These are phyloP conservation scores for Solanum sitiens DNA, from an alignment of 257 asterid species.

Conservation along the genomic window DNA sequence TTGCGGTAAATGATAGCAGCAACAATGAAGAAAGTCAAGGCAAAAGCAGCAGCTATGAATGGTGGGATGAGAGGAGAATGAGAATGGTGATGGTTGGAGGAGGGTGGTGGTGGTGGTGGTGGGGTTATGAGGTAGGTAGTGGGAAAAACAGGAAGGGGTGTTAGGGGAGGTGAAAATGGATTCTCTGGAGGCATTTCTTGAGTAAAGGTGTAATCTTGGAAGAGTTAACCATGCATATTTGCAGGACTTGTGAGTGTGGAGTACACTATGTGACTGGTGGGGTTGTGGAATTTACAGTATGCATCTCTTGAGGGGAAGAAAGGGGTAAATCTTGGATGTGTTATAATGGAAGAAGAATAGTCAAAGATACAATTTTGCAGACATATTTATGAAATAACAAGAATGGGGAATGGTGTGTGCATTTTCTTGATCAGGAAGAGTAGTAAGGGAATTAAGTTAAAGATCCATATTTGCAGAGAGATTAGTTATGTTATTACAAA, in stretches of 20 bases:
- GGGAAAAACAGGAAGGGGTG: slow-evolving; percentile 13
- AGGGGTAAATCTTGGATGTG: not conserved
- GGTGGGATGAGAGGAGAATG: slow-evolving; percentile 28
- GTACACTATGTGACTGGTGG: not conserved
- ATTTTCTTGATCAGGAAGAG: not conserved
- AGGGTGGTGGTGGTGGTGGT: slow-evolving; percentile 24
- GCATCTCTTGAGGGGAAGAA: not conserved
- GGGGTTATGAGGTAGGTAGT: not conserved
- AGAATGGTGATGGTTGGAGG: slow-evolving; percentile 10
- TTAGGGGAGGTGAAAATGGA: not conserved
- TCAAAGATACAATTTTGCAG: not conserved
- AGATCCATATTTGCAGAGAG: slow-evolving; percentile 1
- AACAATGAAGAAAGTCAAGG: slow-evolving; percentile 33
- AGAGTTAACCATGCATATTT: not conserved
- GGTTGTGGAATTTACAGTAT: not conserved
- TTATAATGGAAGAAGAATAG: not conserved
- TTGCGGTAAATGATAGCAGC: slow-evolving; percentile 46
- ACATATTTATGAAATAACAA: not conserved
- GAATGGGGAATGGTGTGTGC: not conserved
- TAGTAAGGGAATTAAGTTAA: not conserved
- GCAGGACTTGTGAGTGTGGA: not conserved
- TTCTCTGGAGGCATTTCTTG: slow-evolving; percentile 19
- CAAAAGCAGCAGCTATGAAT: slow-evolving; percentile 35
- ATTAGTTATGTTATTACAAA: not conserved
- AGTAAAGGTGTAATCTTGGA: not conserved